Evolutionary conservation across 2,329 filamentous ascomycete species (phyloP).

Genomic region (Curvularia lunata): DNA sequence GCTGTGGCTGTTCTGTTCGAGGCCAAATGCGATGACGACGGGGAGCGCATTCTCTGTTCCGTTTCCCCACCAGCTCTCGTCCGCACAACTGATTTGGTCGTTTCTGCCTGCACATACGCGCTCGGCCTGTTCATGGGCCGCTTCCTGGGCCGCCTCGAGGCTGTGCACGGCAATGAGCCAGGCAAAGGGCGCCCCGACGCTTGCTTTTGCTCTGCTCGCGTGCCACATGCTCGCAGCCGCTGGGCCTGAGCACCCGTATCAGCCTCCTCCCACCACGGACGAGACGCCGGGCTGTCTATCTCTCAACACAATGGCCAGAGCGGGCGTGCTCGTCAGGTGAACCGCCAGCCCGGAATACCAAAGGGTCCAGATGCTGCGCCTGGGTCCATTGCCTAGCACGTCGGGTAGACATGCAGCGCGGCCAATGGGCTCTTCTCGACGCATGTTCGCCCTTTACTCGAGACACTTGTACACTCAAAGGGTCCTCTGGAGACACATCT

Average conservation of each 20-base stretch:
- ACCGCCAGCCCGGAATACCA: neutral
- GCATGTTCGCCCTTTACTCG: neutral
- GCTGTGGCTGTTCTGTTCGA: constrained; percentile 20
- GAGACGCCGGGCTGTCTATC: neutral
- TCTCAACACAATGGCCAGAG: neutral
- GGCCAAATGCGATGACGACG: constrained; percentile 24
- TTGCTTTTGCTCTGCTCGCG: constrained; percentile 23
- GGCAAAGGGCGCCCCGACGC: constrained; percentile 4
- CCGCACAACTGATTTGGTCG: constrained; percentile 1
- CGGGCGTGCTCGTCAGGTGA: neutral
- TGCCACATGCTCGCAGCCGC: constrained; percentile 18
- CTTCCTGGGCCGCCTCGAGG: constrained; percentile 1
- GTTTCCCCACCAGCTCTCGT: constrained; percentile 18
- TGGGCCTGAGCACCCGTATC: constrained; percentile 3
- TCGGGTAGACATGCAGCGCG: neutral
- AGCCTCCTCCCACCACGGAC: too few relatives aligned
- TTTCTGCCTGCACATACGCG: constrained; percentile 10
- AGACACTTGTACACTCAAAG: neutral
- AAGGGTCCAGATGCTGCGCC: constrained; percentile 11
- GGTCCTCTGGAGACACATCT: neutral
- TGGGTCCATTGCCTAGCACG: constrained; percentile 1
- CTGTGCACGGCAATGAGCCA: constrained; percentile 13
- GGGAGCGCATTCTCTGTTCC: constrained; percentile 27
- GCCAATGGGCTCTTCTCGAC: neutral
- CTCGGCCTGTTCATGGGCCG: neutral